A percentile compares a stretch with the other conserved stretches of the same genome.
Conservation (phyloP, 2,329 filamentous ascomycete genomes). For the Aspergillus sp. region DNA sequence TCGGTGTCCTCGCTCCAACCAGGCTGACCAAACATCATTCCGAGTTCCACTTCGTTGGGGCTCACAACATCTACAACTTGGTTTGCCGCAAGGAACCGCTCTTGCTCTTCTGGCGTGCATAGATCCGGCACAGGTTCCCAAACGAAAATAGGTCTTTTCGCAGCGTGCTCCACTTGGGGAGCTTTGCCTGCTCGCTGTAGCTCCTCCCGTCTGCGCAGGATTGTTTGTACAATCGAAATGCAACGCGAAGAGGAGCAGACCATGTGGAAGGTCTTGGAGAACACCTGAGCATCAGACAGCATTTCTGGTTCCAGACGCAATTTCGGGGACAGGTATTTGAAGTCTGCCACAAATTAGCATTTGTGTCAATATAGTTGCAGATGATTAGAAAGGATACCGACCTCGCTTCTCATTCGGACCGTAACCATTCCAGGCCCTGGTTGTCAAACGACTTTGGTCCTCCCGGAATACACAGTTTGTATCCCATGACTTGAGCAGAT, state of each 20-base stretch:
- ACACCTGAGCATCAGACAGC: conserved; percentile 66
- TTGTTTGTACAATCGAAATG: conserved; percentile 71
- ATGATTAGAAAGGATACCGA: conserved; percentile 16
- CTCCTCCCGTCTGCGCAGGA: conserved; percentile 57
- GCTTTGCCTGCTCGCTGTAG: conserved; percentile 31
- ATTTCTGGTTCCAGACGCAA: conserved; percentile 74
- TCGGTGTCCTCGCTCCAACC: conserved; percentile 35
- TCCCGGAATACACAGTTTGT: conserved; percentile 72
- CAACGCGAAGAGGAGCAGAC: conserved; percentile 80
- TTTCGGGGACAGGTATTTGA: conserved; percentile 87
- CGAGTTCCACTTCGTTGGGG: conserved; percentile 90
- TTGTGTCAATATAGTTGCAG: too few species aligned
- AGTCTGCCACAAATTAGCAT: conserved; percentile 55
- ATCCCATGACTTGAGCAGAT: conserved; percentile 70
- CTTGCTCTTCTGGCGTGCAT: conserved; percentile 68
- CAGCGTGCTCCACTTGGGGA: conserved; percentile 34
- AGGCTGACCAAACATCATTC: conserved; percentile 72
- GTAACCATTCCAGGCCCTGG: conserved; percentile 91
- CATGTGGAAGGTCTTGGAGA: conserved; percentile 79
- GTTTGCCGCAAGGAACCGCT: conserved; percentile 56
- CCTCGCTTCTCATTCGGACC: conserved; percentile 66
- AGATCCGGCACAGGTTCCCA: conserved; percentile 96
- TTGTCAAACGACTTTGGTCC: conserved; percentile 71
- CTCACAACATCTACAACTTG: conserved; percentile 62
- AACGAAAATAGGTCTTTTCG: conserved; percentile 70